A percentile compares a stretch with the other conserved stretches of the same genome.
Evolutionary conservation across 2,329 filamentous ascomycete species (phyloP).

Genomic region (Botryotinia calthae): DNA sequence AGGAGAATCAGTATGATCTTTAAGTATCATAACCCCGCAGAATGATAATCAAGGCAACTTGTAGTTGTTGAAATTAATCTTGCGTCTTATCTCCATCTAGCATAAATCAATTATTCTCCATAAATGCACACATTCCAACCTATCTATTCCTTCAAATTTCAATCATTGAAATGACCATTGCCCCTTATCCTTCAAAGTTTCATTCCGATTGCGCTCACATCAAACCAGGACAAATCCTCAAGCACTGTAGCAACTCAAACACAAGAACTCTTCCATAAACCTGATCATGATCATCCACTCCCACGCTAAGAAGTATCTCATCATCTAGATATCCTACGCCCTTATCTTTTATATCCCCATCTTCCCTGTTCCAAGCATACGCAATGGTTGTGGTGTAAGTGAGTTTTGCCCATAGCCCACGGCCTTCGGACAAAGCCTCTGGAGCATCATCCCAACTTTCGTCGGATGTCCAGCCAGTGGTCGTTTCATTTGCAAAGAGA

Average conservation of each 20-base stretch:
- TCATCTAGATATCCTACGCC: constrained; percentile 41
- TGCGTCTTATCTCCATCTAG: neutral
- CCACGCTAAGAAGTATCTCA: constrained; percentile 42
- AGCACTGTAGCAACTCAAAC: constrained; percentile 39
- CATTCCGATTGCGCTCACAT: neutral
- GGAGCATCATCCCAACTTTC: constrained; percentile 40
- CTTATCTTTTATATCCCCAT: constrained; percentile 39
- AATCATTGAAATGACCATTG: neutral
- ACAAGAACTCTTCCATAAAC: constrained; percentile 39
- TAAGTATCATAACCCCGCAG: neutral
- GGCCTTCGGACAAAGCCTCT: constrained; percentile 23
- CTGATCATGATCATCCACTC: constrained; percentile 41
- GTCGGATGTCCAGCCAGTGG: constrained; percentile 38
- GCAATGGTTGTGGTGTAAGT: constrained; percentile 43
- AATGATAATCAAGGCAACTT: neutral
- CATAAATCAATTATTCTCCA: neutral
- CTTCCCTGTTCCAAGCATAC: constrained; percentile 39
- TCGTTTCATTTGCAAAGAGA: constrained; percentile 41
- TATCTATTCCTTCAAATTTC: neutral
- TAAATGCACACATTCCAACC: neutral
- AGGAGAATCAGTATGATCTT: neutral
- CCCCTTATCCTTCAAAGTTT: neutral
- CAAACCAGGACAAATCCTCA: constrained; percentile 51
- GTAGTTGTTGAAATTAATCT: neutral
- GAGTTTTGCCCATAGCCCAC: constrained; percentile 37